These are phyloP conservation scores for Saturnispora besseyi DNA, from an alignment of 805 yeast species.

Conservation along the genomic window DNA sequence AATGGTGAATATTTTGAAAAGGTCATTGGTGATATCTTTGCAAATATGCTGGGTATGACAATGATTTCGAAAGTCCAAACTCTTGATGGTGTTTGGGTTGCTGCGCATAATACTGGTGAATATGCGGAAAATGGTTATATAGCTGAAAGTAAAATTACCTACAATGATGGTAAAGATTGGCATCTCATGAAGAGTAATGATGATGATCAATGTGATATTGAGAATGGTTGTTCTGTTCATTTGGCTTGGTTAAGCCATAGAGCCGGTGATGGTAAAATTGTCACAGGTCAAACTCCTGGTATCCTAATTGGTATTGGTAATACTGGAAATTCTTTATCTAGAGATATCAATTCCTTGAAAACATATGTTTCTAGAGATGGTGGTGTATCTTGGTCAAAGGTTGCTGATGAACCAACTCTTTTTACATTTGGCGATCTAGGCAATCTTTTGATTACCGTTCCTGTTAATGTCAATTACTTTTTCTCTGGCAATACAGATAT, in stretches of 20 bases:
- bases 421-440: slow-evolving; percentile 73
- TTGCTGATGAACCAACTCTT: slow-evolving; percentile 42
- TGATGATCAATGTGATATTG: slow-evolving; percentile 35
- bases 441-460: slow-evolving; percentile 57
- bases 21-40: slow-evolving; percentile 32
- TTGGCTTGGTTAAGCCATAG: slow-evolving; percentile 27
- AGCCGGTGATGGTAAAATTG: slow-evolving; percentile 35
- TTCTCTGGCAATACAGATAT: slow-evolving; percentile 26
- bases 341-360: slow-evolving; percentile 11
- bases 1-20: slow-evolving; percentile 45
- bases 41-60: slow-evolving; percentile 31
- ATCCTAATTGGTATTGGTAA: slow-evolving; percentile 62
- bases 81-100: slow-evolving; percentile 56
- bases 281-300: slow-evolving; percentile 49
- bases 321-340: slow-evolving; percentile 53
- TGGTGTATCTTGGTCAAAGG: slow-evolving; percentile 61
- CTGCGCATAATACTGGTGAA: slow-evolving; percentile 22
- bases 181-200: slow-evolving; percentile 35
- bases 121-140: slow-evolving; percentile 15
- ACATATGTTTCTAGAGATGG: slow-evolving; percentile 70
- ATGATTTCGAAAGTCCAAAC: slow-evolving; percentile 37
- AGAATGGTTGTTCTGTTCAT: slow-evolving; percentile 43
- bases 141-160: slow-evolving; percentile 32
- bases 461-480: slow-evolving; percentile 23
- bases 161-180: slow-evolving; percentile 51